Base-by-base conservation (phyloP, 495 filamentous ascomycete genomes). In the Penicillium chermesinum region DNA sequence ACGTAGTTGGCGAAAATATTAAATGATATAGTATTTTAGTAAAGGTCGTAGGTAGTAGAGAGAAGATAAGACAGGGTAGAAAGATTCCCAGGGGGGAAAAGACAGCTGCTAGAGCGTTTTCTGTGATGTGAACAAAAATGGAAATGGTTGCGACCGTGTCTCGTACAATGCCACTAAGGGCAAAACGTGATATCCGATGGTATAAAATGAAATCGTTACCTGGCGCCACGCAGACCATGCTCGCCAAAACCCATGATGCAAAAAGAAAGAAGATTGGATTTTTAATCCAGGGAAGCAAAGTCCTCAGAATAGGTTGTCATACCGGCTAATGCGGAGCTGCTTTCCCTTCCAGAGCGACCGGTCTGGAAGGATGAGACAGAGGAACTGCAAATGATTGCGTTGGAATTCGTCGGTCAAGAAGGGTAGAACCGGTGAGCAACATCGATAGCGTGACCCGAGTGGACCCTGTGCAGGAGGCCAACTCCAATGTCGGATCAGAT, bases 161-260 rank as follows among this genome's bases (percentile, higher is more conserved):
- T 63, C 60, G 52, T 60, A 57, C 50, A 49, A 34, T 46, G 46
- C 48, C 53, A 40, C 44, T 25, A 19, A 43, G 46, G 44, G 32
- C 21, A 41, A 50, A 46, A 46, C 10, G 44, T 16, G 13, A 21
- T 33, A 41, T 52, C 52, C 47, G 34, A 54, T 43, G 33, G 18
- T 43, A n/a, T n/a, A 38, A 39, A 14, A 38, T 39, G 39, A 43
- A 55, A 46, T 52, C 32, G 36, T 52, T 50, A 59, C 45, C 51
- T 18, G 41, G 48, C 59, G 59, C 56, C 59, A 48, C 57, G 47
- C 48, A 53, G 45, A 38, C 37, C 21, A 54, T 55, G 47, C 57
- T 50, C 44, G 40, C 18, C 36, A 46, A 53, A 41, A 44, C 36
- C 46, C 42, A 57, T 49, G 45, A 59, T 57, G 53, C 46, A 21